phyloP scores from a whole-genome alignment of 768 basidiomycete genomes.

The Daedaleopsis nitida region DNA sequence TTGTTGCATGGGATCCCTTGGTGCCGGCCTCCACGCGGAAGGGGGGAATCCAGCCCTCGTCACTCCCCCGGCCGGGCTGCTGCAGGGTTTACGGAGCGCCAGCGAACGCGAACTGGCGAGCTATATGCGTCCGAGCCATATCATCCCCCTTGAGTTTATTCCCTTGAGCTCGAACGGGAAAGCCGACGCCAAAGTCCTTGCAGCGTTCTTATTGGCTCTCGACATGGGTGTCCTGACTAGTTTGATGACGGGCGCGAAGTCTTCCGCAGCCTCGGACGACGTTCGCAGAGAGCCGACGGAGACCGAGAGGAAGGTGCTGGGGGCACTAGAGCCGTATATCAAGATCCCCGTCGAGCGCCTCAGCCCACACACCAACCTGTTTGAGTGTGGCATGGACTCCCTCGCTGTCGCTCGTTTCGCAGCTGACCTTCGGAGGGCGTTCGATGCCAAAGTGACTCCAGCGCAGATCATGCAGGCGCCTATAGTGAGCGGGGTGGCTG shows the following conservation, averaged over 20 bases:
- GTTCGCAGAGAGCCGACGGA: slow-evolving; percentile 16
- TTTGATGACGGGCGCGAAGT: slow-evolving; percentile 3
- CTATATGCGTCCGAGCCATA: slow-evolving; percentile 54
- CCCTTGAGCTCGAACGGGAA: slow-evolving; percentile 46
- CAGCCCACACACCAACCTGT: slow-evolving; percentile 28
- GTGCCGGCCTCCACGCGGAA: slow-evolving; percentile 42
- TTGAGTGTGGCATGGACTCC: slow-evolving; percentile 38
- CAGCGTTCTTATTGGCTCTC: slow-evolving; percentile 28
- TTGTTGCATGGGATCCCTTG: slow-evolving; percentile 44
- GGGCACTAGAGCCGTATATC: slow-evolving; percentile 32
- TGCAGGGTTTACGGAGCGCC: slow-evolving; percentile 29
- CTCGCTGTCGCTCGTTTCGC: slow-evolving; percentile 29
- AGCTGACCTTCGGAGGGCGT: slow-evolving; percentile 25
- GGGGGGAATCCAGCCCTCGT: slow-evolving; percentile 30
- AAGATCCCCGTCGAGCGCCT: slow-evolving; percentile 19
- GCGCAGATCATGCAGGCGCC: slow-evolving; percentile 33
- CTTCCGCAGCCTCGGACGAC: background rate
- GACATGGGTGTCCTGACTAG: slow-evolving; percentile 26
- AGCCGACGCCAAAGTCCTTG: slow-evolving; percentile 33
- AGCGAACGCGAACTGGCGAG: slow-evolving; percentile 46
- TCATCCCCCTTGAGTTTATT: slow-evolving; percentile 50
- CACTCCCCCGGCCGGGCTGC: slow-evolving; percentile 35
- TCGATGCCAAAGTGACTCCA: slow-evolving; percentile 25
- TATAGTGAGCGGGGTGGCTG: slow-evolving; percentile 25
- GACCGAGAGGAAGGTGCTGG: slow-evolving; percentile 40